A percentile compares a stretch with the other conserved stretches of the same genome.
phyloP scores from a whole-genome alignment of 1,284 basidiomycete species.

The Ustilago loliicola region DNA sequence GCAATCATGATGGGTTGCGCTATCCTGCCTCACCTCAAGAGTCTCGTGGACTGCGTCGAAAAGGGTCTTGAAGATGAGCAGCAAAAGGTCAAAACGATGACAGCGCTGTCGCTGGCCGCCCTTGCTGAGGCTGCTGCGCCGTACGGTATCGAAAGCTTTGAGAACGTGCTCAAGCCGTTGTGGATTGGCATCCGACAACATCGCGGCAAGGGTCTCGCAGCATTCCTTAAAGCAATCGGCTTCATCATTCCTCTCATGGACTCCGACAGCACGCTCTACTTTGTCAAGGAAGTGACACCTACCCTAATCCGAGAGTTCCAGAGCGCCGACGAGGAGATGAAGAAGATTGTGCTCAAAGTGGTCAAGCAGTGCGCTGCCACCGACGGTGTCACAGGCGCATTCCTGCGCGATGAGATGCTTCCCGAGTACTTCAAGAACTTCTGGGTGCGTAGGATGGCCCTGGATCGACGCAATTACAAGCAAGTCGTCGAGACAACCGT shows the following conservation, averaged over 20 bases:
- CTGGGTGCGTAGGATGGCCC: constrained; percentile 94
- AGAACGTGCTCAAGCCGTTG: constrained; percentile 95
- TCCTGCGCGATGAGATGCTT: constrained; percentile 87
- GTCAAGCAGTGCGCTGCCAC: constrained; percentile 99
- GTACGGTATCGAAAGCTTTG: constrained; percentile 99
- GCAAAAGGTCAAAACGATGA: constrained; percentile 99
- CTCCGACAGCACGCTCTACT: constrained; percentile 77
- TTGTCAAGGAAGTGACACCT: constrained; percentile 69
- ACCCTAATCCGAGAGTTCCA: constrained; percentile 95
- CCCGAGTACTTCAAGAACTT: constrained; percentile 99
- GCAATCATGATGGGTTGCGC: constrained; percentile 99
- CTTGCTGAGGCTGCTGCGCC: constrained; percentile 97
- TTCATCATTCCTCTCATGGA: constrained; percentile 99
- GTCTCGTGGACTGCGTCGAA: constrained; percentile 95
- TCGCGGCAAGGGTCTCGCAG: constrained; percentile 96
- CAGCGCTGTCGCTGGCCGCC: constrained; percentile 93
- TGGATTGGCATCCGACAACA: constrained; percentile 98
- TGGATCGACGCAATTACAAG: constrained; percentile 94
- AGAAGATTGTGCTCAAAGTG: constrained; percentile 98
- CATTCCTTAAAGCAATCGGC: constrained; percentile 98
- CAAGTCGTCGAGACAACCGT: constrained; percentile 99
- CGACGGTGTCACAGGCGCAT: constrained; percentile 74
- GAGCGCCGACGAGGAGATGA: constrained; percentile 99
- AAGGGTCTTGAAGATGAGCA: constrained; percentile 97
- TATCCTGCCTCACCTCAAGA: constrained; percentile 95